Percentiles rank a stretch among this genome's conserved stretches.
These are phyloP conservation scores for Phytophthora capsici DNA, from an alignment of 352 stramenopile species.

Conservation along the genomic window DNA sequence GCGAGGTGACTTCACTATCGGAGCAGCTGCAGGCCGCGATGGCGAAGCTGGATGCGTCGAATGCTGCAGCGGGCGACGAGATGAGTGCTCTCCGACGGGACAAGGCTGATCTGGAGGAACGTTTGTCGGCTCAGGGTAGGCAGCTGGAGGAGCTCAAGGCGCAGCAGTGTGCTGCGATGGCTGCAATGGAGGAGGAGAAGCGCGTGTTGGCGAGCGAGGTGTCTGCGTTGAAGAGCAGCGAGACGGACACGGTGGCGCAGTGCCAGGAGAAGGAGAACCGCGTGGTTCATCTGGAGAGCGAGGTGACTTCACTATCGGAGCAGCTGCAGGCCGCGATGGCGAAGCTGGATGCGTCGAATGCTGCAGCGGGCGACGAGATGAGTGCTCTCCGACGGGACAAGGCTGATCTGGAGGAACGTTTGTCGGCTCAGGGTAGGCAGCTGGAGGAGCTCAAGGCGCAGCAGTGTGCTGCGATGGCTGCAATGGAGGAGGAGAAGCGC, in stretches of 20 bases:
- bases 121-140: constrained; percentile 15
- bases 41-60: constrained; percentile 28
- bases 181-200: constrained; percentile 33
- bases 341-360: constrained; percentile 4
- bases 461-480: constrained; percentile 20
- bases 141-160: constrained; percentile 16
- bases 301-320: constrained; percentile 7
- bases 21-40: constrained; percentile 7
- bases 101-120: constrained; percentile 21
- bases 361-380: constrained; percentile 2
- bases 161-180: constrained; percentile 19
- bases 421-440: constrained; percentile 2
- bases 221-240: constrained; percentile 21
- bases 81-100: constrained; percentile 27
- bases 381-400: constrained; percentile 2
- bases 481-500: constrained; percentile 28
- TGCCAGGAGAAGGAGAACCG: constrained; percentile 18
- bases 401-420: constrained; percentile 2
- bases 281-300: constrained; percentile 19
- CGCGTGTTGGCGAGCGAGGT: constrained; percentile 30
- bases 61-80: constrained; percentile 26
- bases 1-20: constrained; percentile 4
- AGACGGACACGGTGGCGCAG: constrained; percentile 11
- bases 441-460: constrained; percentile 13
- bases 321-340: constrained; percentile 6